phyloP scores from a whole-genome alignment of 129 eudicot species.

The Kitagawia praeruptora region DNA sequence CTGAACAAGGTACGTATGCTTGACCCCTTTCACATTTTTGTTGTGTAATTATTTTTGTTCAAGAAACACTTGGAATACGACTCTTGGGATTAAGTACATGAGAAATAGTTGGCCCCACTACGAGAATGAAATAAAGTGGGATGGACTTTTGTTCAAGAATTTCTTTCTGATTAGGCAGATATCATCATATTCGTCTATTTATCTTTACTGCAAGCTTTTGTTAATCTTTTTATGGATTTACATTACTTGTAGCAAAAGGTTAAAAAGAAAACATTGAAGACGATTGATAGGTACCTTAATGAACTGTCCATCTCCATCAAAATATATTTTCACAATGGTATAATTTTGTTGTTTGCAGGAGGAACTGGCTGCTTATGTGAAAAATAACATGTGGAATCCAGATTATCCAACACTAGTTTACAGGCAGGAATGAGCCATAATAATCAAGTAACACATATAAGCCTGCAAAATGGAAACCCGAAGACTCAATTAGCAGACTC shows the following conservation, averaged over 20 bases:
- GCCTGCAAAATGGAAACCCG: background rate
- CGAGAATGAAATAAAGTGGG: background rate
- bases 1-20: constrained; percentile 54
- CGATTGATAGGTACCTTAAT: background rate
- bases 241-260: background rate
- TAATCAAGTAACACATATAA: background rate
- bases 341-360: constrained; percentile 36
- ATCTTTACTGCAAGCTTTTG: background rate
- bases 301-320: background rate
- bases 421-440: constrained; percentile 39
- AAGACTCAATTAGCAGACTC: background rate
- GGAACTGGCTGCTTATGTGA: constrained; percentile 41
- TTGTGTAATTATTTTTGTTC: background rate
- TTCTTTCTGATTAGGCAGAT: background rate
- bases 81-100: background rate
- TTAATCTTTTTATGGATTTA: background rate
- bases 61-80: background rate
- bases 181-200: background rate
- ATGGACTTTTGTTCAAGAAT: too few relatives aligned
- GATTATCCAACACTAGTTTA: constrained; percentile 84
- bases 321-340: background rate
- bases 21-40: background rate
- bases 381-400: constrained; percentile 89
- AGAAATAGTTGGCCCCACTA: background rate
- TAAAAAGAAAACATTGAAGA: background rate